Evolutionary conservation across 345 rosid species (phyloP), one percentile per base, ranked within the genome.

Genomic region (Anastatica hierochuntica): DNA sequence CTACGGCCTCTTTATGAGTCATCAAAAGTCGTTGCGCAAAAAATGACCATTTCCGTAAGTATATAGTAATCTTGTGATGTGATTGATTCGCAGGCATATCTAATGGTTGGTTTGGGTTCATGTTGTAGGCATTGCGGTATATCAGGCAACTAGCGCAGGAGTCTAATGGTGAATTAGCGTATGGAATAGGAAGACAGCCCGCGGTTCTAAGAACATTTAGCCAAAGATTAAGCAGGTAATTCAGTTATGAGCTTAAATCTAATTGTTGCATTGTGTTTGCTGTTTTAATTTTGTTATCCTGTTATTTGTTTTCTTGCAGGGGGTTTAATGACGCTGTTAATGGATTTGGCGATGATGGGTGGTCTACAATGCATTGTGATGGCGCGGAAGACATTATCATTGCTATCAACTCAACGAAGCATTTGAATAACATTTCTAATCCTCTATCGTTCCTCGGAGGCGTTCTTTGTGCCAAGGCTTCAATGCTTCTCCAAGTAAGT

Each of bases 391-490:
- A 94, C 71, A 92, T 94, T 14, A 73, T 85, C n/a, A 74, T 94
- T 63, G 75, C 95, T 4, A 69, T 88, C 27, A 94, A 82, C 72
- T 79, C 89, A 13, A 79, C 88, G 7, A 94, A 84, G 71, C 78
- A 69, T 65, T 70, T 85, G 65, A 70, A 53, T 40, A 72, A 48
- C 39, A 49, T 72, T 27, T 73, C 80, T 56, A 74, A 71, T 67
- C 68, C 97, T 18, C 67, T 85, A 26, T 60, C 95, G 2, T 73
- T 77, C 47, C 68, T 94, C 30, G 99, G 99, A 50, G 99, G 99
- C 2, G 79, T 88, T 35, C 85, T 94, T 15, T 94, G 99, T 72
- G 99, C 97, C n/a, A 94, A 88, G 69, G 97, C 97, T 36, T 94
- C 99, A n/a, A 88, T 94, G 99, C 81, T 88, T 27, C 84, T 94